These are phyloP conservation scores for Fusarium falciforme DNA, from an alignment of 2,329 filamentous ascomycete species.

Conservation along the genomic window DNA sequence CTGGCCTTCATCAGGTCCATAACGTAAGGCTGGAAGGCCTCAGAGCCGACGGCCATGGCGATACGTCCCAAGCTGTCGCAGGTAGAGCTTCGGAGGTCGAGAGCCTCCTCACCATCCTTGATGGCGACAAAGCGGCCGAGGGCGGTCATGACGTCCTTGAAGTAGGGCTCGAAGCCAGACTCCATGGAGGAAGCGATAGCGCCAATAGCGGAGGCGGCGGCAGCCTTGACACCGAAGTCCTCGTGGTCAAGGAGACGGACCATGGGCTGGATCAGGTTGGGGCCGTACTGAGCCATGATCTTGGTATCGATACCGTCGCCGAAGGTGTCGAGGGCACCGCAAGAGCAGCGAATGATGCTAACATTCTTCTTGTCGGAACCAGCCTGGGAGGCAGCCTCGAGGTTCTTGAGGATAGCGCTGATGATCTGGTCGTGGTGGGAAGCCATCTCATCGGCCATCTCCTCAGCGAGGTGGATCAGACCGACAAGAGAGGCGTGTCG, in stretches of 20 bases:
- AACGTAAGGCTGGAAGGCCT: constrained; percentile 91
- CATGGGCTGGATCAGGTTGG: constrained; percentile 85
- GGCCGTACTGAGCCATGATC: constrained; percentile 84
- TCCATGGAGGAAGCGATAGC: constrained; percentile 90
- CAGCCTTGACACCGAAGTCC: constrained; percentile 89
- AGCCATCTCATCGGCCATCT: constrained; percentile 89
- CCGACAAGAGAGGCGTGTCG: constrained; percentile 88
- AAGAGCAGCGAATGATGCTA: constrained; percentile 88
- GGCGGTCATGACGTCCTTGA: constrained; percentile 89
- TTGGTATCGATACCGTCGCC: constrained; percentile 84
- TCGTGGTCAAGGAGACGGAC: constrained; percentile 85
- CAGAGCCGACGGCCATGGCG: constrained; percentile 85
- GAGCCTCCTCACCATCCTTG: constrained; percentile 90
- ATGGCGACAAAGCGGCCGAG: constrained; percentile 85
- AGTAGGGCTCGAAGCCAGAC: constrained; percentile 88
- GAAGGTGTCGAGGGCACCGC: constrained; percentile 90
- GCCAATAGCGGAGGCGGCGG: constrained; percentile 88
- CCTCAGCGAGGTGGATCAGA: constrained; percentile 90
- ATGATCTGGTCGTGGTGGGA: constrained; percentile 88
- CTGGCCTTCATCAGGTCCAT: constrained; percentile 90
- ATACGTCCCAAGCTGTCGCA: constrained; percentile 96
- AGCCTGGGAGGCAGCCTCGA: constrained; percentile 80
- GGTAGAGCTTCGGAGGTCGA: constrained; percentile 88
- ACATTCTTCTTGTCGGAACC: constrained; percentile 79
- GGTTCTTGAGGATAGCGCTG: constrained; percentile 86